phyloP scores from a whole-genome alignment of 805 yeast species.

The Sporopachydermia lactativora region DNA sequence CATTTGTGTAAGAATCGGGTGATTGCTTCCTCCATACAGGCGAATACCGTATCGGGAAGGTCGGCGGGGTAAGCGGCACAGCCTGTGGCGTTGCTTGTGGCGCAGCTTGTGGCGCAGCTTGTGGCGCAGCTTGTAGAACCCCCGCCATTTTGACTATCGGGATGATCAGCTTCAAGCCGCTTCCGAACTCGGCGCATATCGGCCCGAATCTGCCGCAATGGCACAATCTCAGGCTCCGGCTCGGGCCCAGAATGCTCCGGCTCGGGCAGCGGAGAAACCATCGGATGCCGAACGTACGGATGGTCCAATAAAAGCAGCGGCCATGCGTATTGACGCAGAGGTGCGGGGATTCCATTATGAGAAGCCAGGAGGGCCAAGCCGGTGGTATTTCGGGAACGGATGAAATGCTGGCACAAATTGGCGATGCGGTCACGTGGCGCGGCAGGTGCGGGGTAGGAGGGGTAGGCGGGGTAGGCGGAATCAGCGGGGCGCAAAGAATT shows the following conservation, averaged over 20 bases:
- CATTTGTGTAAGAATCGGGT: constrained; percentile 56
- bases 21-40: constrained; percentile 40
- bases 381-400: constrained; percentile 48
- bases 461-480: too few relatives aligned
- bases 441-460: too few relatives aligned
- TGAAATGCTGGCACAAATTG: constrained; percentile 38
- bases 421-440: too few relatives aligned
- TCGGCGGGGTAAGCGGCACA: too few relatives aligned
- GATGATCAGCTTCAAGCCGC: constrained; percentile 5
- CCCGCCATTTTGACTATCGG: not conserved
- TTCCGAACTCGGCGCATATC: constrained; percentile 17
- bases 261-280: constrained; percentile 38
- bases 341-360: constrained; percentile 76
- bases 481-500: too few relatives aligned
- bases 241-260: constrained; percentile 7
- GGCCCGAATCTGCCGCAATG: constrained; percentile 17
- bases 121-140: too few relatives aligned
- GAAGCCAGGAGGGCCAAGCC: constrained; percentile 72
- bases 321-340: constrained; percentile 69
- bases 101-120: too few relatives aligned
- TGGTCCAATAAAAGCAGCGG: constrained; percentile 69
- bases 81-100: too few relatives aligned
- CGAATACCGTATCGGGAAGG: not conserved
- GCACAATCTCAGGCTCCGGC: constrained; percentile 10
- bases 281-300: constrained; percentile 71